These are phyloP conservation scores for Torulaspora globosa DNA, from an alignment of 1,139 yeast genomes.

Conservation along the genomic window DNA sequence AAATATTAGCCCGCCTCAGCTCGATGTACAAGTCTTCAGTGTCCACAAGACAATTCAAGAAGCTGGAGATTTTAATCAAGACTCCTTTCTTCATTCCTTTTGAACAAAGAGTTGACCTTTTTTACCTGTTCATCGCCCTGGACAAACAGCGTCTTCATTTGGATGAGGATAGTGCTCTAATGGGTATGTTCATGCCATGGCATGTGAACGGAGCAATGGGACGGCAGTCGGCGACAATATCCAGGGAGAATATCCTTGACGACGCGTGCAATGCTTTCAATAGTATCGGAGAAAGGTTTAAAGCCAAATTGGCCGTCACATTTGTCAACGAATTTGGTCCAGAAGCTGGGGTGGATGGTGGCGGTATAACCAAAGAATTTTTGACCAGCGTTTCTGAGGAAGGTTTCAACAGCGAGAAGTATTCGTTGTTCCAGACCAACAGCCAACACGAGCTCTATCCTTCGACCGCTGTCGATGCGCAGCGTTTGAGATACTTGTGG, in stretches of 20 bases:
- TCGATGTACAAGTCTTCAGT: constrained; percentile 15
- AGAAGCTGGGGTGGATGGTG: constrained; percentile 90
- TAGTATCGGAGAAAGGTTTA: constrained; percentile 49
- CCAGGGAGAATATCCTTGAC: constrained; percentile 64
- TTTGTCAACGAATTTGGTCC: constrained; percentile 72
- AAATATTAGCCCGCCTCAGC: constrained; percentile 14
- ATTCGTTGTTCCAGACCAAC: constrained; percentile 51
- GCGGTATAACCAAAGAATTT: constrained; percentile 91
- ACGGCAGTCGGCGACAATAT: constrained; percentile 49
- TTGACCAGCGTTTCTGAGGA: constrained; percentile 67
- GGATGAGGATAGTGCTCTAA: constrained; percentile 21
- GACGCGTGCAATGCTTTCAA: constrained; percentile 68
- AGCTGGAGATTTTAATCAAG: constrained; percentile 51
- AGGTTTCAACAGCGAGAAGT: constrained; percentile 50
- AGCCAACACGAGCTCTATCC: constrained; percentile 68
- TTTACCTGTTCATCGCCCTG: constrained; percentile 56
- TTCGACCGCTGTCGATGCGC: constrained; percentile 18
- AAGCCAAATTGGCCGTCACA: constrained; percentile 55
- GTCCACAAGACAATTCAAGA: constrained; percentile 29
- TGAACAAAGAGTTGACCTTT: constrained; percentile 64
- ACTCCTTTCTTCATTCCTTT: constrained; percentile 81
- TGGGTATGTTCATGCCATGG: constrained; percentile 22
- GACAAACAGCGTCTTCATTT: constrained; percentile 43
- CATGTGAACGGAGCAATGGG: constrained; percentile 12
- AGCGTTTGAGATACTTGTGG: constrained; percentile 45